Base-by-base conservation (phyloP, 331 rosid genomes). In the Saraca asoca region DNA sequence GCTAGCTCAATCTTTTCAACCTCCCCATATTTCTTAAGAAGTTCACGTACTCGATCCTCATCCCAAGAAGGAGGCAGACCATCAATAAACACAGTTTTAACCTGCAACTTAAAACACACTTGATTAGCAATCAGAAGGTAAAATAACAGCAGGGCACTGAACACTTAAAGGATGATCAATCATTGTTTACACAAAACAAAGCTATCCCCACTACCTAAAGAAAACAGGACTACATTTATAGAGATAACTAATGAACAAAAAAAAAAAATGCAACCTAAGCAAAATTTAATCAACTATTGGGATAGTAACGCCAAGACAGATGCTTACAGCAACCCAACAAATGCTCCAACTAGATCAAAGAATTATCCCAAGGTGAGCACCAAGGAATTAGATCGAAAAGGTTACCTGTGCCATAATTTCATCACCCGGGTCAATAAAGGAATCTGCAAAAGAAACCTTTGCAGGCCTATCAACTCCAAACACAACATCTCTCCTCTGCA, bases 401-500 rank as follows among this genome's bases (percentile, higher is more conserved):
- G 71, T 82, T 84, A 94, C 99, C 97, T 94, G 97, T 0, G 96
- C 85, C 97, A 90, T 94, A 56, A 94, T 90, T 82, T 94, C 97
- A 80, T 94, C 99, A 77, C 96, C 97, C n/a, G 99, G 96, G 57
- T 94, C 99, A 80, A 90, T 88, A 82, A 94, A 90, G 56, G 97
- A 90, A 86, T 94, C 99, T 55, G 99, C 99, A 82, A 94, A 94
- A 42, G 99, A 94, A 81, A 94, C 92, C 85, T 94, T 94, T 58
- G 95, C 99, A 71, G 99, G 92, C 81, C 95, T 90, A 81, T 90
- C 99, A 64, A 94, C 95, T 71, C 99, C 97, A 86, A 94, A 94
- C 20, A 88, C 88, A 54, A 94, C 74, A 85, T 90, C 99, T 78
- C 97, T 94, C 81, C 86, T 94, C 38, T 90, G 99, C 43, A 94